Evolutionary conservation across 352 stramenopile species (phyloP).

Genomic region (Globisporangium camurandrum): DNA sequence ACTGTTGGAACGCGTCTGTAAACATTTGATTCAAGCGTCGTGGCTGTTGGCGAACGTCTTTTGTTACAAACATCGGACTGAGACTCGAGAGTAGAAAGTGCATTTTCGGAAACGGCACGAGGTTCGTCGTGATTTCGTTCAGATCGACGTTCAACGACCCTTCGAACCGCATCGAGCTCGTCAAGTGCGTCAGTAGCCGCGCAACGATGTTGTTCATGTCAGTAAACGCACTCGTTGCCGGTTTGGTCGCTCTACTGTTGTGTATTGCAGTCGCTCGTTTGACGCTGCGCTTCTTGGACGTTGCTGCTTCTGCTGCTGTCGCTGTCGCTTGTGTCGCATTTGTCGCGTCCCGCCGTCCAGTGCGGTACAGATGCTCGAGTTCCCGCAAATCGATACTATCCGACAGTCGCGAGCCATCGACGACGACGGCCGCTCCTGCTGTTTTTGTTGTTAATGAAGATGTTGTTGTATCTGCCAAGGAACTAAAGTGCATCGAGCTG

Average conservation of each 20-base stretch:
- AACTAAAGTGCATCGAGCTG: slow-evolving; percentile 8
- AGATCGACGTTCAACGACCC: slow-evolving; percentile 98
- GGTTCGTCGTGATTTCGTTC: slow-evolving; percentile 99
- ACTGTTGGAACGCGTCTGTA: slow-evolving; percentile 55
- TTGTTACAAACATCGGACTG: slow-evolving; percentile 43
- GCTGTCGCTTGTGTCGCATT: too few relatives aligned
- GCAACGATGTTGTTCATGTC: slow-evolving; percentile 99
- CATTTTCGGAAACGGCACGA: slow-evolving; percentile 98
- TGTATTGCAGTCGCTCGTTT: background rate
- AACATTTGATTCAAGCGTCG: slow-evolving; percentile 61
- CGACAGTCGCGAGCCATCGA: slow-evolving; percentile 31
- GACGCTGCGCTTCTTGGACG: slow-evolving; percentile 15
- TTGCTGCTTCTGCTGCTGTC: background rate
- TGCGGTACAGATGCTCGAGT: slow-evolving; percentile 44
- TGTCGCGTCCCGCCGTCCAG: too few relatives aligned
- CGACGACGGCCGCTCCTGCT: slow-evolving; percentile 8
- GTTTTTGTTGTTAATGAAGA: slow-evolving; percentile 2
- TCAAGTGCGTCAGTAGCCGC: slow-evolving; percentile 96
- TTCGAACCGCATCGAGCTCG: slow-evolving; percentile 98
- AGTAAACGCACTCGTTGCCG: slow-evolving; percentile 84
- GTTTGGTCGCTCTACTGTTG: slow-evolving; percentile 6
- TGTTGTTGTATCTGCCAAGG: slow-evolving; percentile 7
- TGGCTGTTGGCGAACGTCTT: slow-evolving; percentile 43
- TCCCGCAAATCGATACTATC: slow-evolving; percentile 38
- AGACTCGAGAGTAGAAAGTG: slow-evolving; percentile 95